Evolutionary conservation across 2,329 filamentous ascomycete species (phyloP).

Genomic region (Penicillium glabrum): DNA sequence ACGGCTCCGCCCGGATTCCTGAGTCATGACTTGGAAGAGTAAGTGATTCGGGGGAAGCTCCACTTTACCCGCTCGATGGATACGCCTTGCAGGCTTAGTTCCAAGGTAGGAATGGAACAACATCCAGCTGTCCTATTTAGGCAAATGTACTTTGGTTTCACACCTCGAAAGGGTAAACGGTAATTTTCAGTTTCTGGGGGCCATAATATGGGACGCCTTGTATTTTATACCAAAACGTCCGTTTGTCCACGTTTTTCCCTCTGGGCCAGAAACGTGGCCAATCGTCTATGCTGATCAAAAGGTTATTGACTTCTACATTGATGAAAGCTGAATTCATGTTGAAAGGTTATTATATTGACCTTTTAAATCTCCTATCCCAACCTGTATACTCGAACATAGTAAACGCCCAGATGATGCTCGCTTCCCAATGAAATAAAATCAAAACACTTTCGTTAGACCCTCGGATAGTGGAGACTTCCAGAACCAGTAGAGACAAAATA

Average conservation of each 20-base stretch:
- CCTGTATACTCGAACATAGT: not conserved
- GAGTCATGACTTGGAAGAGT: not conserved
- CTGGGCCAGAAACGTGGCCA: conserved; percentile 9
- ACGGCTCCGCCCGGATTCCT: not conserved
- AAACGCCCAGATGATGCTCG: conserved; percentile 20
- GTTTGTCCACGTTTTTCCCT: not conserved
- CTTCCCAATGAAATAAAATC: conserved; percentile 6
- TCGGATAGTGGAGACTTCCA: conserved; percentile 6
- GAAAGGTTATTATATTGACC: not conserved
- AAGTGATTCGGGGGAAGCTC: not conserved
- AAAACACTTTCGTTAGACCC: conserved; percentile 1
- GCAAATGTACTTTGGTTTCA: not conserved
- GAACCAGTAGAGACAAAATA: not conserved
- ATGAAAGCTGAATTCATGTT: not conserved
- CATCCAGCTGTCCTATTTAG: not conserved
- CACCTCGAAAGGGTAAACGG: too few species aligned
- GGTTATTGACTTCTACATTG: conserved; percentile 10
- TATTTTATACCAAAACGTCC: not conserved
- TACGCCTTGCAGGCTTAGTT: not conserved
- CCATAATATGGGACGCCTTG: not conserved
- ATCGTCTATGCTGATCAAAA: conserved; percentile 11
- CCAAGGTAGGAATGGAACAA: too few species aligned
- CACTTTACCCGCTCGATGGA: not conserved
- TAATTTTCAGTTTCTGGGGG: not conserved
- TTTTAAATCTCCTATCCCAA: not conserved